Percentiles rank a stretch among this genome's conserved stretches.
phyloP scores from a whole-genome alignment of 2,329 filamentous ascomycete genomes.

The Arachnopeziza araneosa region DNA sequence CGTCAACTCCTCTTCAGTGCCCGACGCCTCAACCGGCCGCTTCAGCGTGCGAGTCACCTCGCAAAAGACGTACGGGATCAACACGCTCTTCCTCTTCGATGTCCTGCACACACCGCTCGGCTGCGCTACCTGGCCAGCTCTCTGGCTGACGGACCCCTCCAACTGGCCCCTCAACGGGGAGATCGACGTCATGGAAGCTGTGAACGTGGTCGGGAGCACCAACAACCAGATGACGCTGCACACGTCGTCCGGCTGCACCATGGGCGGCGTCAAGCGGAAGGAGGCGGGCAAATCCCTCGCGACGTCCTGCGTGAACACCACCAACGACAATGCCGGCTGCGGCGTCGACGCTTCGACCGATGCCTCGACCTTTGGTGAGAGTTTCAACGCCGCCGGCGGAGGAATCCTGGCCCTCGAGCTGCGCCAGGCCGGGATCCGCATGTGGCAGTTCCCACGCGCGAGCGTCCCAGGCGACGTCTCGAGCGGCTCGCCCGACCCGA shows the following conservation, averaged over 20 bases:
- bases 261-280: constrained; percentile 34
- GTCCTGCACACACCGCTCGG: constrained; percentile 53
- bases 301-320: constrained; percentile 38
- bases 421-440: constrained; percentile 39
- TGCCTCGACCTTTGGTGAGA: constrained; percentile 41
- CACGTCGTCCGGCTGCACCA: constrained; percentile 38
- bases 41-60: constrained; percentile 49
- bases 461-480: constrained; percentile 41
- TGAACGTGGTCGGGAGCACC: constrained; percentile 37
- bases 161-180: constrained; percentile 60
- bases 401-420: constrained; percentile 46
- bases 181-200: constrained; percentile 47
- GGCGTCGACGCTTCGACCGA: constrained; percentile 36
- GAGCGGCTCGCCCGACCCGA: constrained; percentile 35
- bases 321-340: constrained; percentile 38
- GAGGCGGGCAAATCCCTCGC: constrained; percentile 45
- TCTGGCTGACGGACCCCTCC: constrained; percentile 57
- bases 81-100: constrained; percentile 53
- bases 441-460: constrained; percentile 45
- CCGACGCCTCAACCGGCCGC: constrained; percentile 50
- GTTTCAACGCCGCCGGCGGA: constrained; percentile 45
- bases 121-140: constrained; percentile 48
- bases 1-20: constrained; percentile 33
- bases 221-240: constrained; percentile 43
- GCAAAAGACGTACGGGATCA: constrained; percentile 45